Conservation (phyloP, 768 basidiomycete genomes). For the Suillus brevipes region DNA sequence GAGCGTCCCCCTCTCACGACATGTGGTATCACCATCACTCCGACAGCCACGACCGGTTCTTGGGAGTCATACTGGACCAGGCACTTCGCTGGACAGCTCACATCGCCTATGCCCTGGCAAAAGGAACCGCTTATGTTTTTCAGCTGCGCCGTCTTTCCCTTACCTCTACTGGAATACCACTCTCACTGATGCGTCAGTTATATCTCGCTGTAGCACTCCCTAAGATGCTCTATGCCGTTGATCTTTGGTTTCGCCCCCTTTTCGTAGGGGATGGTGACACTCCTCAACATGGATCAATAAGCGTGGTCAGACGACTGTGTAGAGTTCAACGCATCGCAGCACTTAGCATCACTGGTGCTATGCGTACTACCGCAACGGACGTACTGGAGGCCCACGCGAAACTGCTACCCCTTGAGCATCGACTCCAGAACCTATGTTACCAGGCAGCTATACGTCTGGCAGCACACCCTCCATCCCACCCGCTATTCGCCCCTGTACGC, state of each 20-base stretch:
- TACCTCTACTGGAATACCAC: background rate
- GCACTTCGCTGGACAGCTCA: background rate
- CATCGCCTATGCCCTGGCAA: background rate
- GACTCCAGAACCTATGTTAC: slow-evolving; percentile 6
- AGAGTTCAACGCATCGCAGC: background rate
- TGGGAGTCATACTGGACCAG: slow-evolving; percentile 11
- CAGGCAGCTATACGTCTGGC: background rate
- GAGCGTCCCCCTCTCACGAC: background rate
- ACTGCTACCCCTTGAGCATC: slow-evolving; percentile 15
- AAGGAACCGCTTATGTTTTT: background rate
- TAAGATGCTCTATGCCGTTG: slow-evolving; percentile 14
- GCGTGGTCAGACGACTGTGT: background rate
- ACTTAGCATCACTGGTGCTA: slow-evolving; percentile 12
- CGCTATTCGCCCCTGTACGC: background rate
- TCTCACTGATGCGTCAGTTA: background rate
- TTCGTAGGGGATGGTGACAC: background rate
- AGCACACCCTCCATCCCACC: background rate
- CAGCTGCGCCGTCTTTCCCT: background rate
- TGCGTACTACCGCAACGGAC: slow-evolving; percentile 19
- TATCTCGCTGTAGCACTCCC: slow-evolving; percentile 11
- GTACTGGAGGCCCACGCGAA: slow-evolving; percentile 18
- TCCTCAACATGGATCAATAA: background rate
- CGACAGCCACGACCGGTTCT: background rate
- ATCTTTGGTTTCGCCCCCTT: slow-evolving; percentile 6
- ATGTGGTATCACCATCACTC: background rate